A percentile compares a stretch with the other conserved stretches of the same genome.
Evolutionary conservation across 768 basidiomycete genomes (phyloP).

Genomic region (Pholiota microspora): DNA sequence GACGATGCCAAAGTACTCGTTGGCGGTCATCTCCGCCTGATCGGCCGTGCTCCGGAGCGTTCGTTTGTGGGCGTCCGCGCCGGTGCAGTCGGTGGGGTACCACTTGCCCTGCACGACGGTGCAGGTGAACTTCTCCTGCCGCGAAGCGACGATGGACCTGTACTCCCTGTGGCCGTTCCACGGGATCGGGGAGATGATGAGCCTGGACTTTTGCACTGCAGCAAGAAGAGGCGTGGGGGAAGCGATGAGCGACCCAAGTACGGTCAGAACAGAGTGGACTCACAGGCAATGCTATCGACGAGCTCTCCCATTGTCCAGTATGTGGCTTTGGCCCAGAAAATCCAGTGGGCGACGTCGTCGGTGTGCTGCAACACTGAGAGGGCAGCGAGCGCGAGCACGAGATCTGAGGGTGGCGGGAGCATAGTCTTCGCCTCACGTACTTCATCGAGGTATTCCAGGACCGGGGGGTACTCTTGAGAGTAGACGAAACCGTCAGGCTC

Average conservation of each 20-base stretch:
- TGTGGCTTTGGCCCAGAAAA: constrained; percentile 59
- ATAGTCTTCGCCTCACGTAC: constrained; percentile 38
- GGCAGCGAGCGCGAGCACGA: constrained; percentile 57
- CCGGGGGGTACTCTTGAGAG: constrained; percentile 47
- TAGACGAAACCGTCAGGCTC: constrained; percentile 37
- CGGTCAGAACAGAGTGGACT: constrained; percentile 22
- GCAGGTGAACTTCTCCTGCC: constrained; percentile 23
- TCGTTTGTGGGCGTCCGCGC: constrained; percentile 18
- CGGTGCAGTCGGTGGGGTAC: constrained; percentile 20
- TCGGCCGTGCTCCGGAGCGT: constrained; percentile 21
- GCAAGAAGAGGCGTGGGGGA: not conserved
- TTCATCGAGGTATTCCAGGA: constrained; percentile 44
- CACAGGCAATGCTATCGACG: constrained; percentile 54
- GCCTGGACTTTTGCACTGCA: constrained; percentile 36
- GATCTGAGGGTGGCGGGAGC: constrained; percentile 36
- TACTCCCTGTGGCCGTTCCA: constrained; percentile 45
- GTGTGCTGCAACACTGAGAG: constrained; percentile 57
- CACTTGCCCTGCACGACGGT: constrained; percentile 18
- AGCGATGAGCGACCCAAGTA: constrained; percentile 1
- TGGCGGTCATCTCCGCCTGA: constrained; percentile 15
- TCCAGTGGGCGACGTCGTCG: constrained; percentile 55
- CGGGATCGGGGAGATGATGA: constrained; percentile 37
- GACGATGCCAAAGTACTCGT: constrained; percentile 21
- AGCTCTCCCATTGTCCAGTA: constrained; percentile 47
- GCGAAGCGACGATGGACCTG: constrained; percentile 15